Conservation (phyloP, 441 rosid genomes). For the Arabidopsis hybrid region DNA sequence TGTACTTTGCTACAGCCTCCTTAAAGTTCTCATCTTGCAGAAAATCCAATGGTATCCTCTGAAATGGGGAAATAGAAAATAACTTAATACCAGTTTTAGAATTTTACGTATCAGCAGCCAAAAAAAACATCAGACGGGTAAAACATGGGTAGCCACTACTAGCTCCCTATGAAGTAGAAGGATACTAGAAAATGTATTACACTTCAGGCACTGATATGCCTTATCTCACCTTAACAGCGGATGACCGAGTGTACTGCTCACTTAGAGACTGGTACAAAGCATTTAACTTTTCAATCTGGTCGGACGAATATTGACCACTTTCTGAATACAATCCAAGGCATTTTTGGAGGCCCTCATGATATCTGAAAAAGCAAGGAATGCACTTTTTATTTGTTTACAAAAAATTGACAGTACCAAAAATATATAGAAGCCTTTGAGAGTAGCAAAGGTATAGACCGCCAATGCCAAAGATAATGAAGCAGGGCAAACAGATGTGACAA, state of each 20-base stretch:
- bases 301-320: conserved; percentile 67
- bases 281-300: conserved; percentile 79
- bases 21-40: conserved; percentile 83
- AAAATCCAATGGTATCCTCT: conserved; percentile 99
- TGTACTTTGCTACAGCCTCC: conserved; percentile 85
- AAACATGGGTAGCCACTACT: neutral
- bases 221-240: conserved; percentile 91
- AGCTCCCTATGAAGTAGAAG: conserved; percentile 2
- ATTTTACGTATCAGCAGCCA: conserved; percentile 12
- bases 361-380: conserved; percentile 55
- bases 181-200: conserved; percentile 12
- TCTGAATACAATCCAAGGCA: conserved; percentile 74
- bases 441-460: neutral
- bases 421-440: conserved; percentile 26
- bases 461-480: conserved; percentile 18
- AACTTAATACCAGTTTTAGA: neutral
- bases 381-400: conserved; percentile 11
- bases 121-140: conserved; percentile 12
- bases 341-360: conserved; percentile 94
- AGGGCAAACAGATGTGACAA: conserved; percentile 7
- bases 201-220: conserved; percentile 2
- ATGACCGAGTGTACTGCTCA: conserved; percentile 83
- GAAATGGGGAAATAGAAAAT: conserved; percentile 29
- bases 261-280: conserved; percentile 80
- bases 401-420: conserved; percentile 21